Conservation (phyloP, 116 monocot genomes). For the Zostera marina region DNA sequence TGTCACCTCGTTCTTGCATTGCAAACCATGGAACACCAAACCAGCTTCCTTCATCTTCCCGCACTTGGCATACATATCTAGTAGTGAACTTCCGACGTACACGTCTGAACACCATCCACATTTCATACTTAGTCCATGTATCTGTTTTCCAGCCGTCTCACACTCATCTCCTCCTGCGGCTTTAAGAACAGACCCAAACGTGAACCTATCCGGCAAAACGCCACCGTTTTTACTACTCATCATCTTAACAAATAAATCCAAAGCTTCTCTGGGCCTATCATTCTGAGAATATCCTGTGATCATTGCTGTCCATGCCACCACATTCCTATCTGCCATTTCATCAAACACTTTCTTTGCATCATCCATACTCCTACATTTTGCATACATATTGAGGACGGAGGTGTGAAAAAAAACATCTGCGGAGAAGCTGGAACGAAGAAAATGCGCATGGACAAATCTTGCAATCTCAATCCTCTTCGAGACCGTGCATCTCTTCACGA, state of each 20-base stretch:
- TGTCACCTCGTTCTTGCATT: slow-evolving; percentile 21
- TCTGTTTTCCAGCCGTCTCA: slow-evolving; percentile 6
- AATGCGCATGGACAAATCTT: slow-evolving; percentile 14
- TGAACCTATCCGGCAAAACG: slow-evolving; percentile 16
- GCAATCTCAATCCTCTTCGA: slow-evolving; percentile 7
- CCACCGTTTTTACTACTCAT: background rate
- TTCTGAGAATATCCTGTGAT: slow-evolving; percentile 20
- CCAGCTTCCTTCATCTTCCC: slow-evolving; percentile 16
- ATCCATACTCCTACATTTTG: slow-evolving; percentile 17
- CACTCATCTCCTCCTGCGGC: slow-evolving; percentile 7
- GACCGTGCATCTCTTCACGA: slow-evolving; percentile 14
- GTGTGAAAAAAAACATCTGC: slow-evolving; percentile 5
- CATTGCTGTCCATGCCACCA: slow-evolving; percentile 21
- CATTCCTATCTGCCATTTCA: slow-evolving; percentile 12
- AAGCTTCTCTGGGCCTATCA: slow-evolving; percentile 9
- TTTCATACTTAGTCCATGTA: slow-evolving; percentile 16
- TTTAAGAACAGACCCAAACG: slow-evolving; percentile 23
- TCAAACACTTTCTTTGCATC: slow-evolving; percentile 19
- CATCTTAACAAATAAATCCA: slow-evolving; percentile 14
- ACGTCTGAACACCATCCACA: slow-evolving; percentile 14
- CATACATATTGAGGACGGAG: slow-evolving; percentile 19
- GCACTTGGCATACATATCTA: slow-evolving; percentile 23
- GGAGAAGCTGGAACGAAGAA: slow-evolving; percentile 5
- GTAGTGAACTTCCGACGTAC: slow-evolving; percentile 19
- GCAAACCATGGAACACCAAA: slow-evolving; percentile 11